Conservation (phyloP, 495 filamentous ascomycete genomes). For the Aspergillus coremiiformis region DNA sequence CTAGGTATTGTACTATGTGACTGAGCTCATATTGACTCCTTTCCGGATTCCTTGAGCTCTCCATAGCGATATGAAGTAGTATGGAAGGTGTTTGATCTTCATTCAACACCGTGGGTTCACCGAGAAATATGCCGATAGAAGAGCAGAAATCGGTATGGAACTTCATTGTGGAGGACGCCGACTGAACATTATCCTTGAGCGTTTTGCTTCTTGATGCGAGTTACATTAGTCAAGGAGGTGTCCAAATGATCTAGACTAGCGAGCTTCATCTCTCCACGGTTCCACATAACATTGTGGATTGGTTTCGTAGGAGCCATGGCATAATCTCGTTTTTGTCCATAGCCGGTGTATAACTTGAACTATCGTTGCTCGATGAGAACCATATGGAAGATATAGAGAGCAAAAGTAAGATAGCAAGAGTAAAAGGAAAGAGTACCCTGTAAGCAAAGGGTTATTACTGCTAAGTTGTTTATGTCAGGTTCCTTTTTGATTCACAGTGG, state of each 20-base stretch:
- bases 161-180: not conserved
- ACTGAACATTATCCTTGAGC: not conserved
- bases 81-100: not conserved
- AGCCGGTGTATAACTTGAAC: not conserved
- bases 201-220: not conserved
- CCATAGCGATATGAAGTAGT: not conserved
- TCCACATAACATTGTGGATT: not conserved
- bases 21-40: not conserved
- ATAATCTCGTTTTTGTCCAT: not conserved
- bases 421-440: not conserved
- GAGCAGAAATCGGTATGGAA: not conserved
- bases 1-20: not conserved
- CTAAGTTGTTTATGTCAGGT: not conserved
- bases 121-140: not conserved
- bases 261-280: not conserved
- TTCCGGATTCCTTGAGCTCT: not conserved
- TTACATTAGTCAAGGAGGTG: not conserved
- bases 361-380: not conserved
- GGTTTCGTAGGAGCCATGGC: not conserved
- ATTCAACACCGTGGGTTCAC: not conserved
- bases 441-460: too few species aligned
- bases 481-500: not conserved
- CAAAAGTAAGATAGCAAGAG: not conserved
- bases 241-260: not conserved
- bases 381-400: not conserved